Base-by-base conservation (phyloP, 1,139 yeast genomes). In the Candida labiduridarum region DNA sequence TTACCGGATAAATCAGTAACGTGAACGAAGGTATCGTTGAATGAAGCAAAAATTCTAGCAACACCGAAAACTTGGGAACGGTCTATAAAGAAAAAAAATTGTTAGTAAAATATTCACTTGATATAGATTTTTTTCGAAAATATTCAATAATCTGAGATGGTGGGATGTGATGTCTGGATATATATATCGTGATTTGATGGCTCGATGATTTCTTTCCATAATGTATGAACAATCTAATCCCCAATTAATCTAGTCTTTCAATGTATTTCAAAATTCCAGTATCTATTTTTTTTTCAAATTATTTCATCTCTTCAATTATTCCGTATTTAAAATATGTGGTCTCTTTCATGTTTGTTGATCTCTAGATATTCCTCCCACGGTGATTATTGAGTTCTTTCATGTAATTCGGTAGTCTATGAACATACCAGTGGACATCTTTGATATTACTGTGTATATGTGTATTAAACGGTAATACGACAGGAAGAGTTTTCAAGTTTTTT, bases 1-100 rank as follows among this genome's bases (percentile, higher is more conserved):
- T 92, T 95, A 80, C 99, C 99, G 69, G 99, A 89, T 70, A 92
- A 84, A 86, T 95, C 99, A 72, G 99, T 95, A 71, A 95, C 96
- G 81, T 95, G 99, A 70, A 95, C 99, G 83, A 95, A 95, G 65
- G 99, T 95, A 84, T 95, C 99, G 89, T 95, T 95, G 87, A 92
- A 91, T 64, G 99, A 94, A 73, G 99, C 99, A 73, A 81, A 95
- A 86, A 95, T 94, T 84, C 98, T 96, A 76, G 99, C 99, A 82
- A 95, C 99, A 86, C 99, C 99, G 80, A 95, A 95, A 76, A 92
- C 97, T 83, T 90, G 97, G 85, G 55, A 53, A 53, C 56, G 56
- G 44, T 53, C 56, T 53, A 53, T 18, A 45, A 45, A 27, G 30
- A 16, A 11, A 35, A 35, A 34, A 15, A 30, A 30, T 10, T 41